These are phyloP conservation scores for Gossypium rotundifolium DNA, from an alignment of 345 rosid species.

Conservation along the genomic window DNA sequence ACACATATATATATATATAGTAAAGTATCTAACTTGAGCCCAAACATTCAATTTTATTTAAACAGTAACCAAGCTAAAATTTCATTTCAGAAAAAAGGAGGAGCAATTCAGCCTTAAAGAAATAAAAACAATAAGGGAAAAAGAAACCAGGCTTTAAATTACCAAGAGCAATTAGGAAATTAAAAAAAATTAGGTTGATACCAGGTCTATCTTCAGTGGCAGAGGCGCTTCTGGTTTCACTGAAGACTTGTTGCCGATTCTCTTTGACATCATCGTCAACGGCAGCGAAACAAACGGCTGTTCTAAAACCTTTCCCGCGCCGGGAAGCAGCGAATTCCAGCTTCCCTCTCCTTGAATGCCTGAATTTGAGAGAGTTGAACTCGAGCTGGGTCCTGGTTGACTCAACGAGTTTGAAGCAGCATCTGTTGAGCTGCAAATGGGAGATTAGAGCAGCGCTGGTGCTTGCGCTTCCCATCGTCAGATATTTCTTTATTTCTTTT, in stretches of 20 bases:
- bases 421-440: constrained; percentile 39
- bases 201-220: constrained; percentile 57
- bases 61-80: neutral
- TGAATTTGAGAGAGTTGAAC: constrained; percentile 21
- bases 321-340: constrained; percentile 25
- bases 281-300: constrained; percentile 42
- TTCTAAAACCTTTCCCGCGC: constrained; percentile 19
- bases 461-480: constrained; percentile 57
- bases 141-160: neutral
- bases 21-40: neutral
- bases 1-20: too few species aligned
- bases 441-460: constrained; percentile 47
- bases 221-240: neutral
- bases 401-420: constrained; percentile 33
- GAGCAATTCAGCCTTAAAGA: neutral
- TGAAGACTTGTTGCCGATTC: neutral
- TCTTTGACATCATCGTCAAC: constrained; percentile 15
- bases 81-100: neutral
- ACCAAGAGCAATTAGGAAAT: neutral
- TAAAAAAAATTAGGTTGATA: constrained; percentile 12
- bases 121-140: neutral
- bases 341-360: constrained; percentile 20
- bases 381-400: constrained; percentile 8
- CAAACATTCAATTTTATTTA: neutral
- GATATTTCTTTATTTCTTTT: neutral